These are phyloP conservation scores for Amanita fuliginea DNA, from an alignment of 768 basidiomycete genomes.

Conservation along the genomic window DNA sequence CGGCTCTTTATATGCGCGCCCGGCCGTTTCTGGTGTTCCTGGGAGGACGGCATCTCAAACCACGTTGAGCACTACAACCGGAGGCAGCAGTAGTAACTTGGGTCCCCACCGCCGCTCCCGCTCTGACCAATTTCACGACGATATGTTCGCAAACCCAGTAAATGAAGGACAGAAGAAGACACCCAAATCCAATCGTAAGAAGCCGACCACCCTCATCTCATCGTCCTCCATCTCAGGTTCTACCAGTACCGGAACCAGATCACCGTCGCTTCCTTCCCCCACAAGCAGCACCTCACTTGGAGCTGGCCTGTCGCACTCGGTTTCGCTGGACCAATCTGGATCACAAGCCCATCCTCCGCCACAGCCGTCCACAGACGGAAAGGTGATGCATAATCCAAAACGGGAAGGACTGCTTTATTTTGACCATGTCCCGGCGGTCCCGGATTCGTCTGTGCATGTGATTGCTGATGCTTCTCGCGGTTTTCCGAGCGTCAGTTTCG, in stretches of 20 bases:
- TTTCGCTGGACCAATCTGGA: neutral
- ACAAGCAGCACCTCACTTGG: neutral
- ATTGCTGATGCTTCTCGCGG: neutral
- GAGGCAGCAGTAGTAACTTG: neutral
- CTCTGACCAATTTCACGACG: neutral
- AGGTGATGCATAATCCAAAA: neutral
- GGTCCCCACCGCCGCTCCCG: neutral
- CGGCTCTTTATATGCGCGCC: neutral
- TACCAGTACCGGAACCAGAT: neutral
- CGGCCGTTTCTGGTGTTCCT: neutral
- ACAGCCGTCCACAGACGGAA: neutral
- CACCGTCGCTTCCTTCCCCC: neutral
- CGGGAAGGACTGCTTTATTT: no score
- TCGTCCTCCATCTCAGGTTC: neutral
- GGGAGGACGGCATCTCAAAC: neutral
- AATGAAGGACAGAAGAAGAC: neutral
- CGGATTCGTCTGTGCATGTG: no score
- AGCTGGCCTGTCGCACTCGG: neutral
- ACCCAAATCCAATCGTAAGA: neutral
- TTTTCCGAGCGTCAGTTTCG: neutral
- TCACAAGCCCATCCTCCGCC: neutral
- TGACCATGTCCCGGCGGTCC: no score
- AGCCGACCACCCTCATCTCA: neutral
- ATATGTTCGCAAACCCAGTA: neutral
- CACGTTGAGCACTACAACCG: neutral